Evolutionary conservation across 228 moss, liverwort and hornwort genomes (phyloP).

Genomic region (Sphagnum magellanicum): DNA sequence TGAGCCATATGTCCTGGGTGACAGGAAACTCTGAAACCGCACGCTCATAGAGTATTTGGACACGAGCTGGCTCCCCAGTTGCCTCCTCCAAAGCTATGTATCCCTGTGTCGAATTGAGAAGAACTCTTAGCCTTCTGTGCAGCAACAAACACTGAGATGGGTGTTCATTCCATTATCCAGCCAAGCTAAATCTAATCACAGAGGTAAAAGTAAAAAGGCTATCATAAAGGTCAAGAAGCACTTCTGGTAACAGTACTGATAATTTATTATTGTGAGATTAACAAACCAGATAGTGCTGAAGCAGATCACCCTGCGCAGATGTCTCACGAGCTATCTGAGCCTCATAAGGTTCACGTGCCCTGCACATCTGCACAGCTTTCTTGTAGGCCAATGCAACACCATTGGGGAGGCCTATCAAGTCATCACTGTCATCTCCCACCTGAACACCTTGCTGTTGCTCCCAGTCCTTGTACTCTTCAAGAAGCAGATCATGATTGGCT

Average conservation of each 20-base stretch:
- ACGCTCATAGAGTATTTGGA: slow-evolving; percentile 80
- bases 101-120: slow-evolving; percentile 23
- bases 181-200: too few relatives aligned
- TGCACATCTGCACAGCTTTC: slow-evolving; percentile 63
- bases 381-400: slow-evolving; percentile 63
- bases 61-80: slow-evolving; percentile 82
- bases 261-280: not conserved
- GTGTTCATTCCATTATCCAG: too few relatives aligned
- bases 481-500: slow-evolving; percentile 40
- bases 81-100: slow-evolving; percentile 83
- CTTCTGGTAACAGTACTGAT: too few relatives aligned
- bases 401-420: slow-evolving; percentile 53
- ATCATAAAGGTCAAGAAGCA: too few relatives aligned
- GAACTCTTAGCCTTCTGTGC: not conserved
- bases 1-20: slow-evolving; percentile 70
- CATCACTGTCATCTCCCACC: slow-evolving; percentile 60
- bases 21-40: slow-evolving; percentile 75
- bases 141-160: not conserved
- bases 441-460: slow-evolving; percentile 62
- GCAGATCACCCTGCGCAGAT: slow-evolving; percentile 58
- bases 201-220: too few relatives aligned
- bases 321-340: slow-evolving; percentile 46
- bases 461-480: slow-evolving; percentile 85
- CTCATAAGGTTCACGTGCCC: slow-evolving; percentile 63
- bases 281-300: slow-evolving; percentile 79